Evolutionary conservation across 192 early-diverging fungal species (phyloP), one percentile per base, ranked within the genome.

Genomic region (Diversispora epigaea): DNA sequence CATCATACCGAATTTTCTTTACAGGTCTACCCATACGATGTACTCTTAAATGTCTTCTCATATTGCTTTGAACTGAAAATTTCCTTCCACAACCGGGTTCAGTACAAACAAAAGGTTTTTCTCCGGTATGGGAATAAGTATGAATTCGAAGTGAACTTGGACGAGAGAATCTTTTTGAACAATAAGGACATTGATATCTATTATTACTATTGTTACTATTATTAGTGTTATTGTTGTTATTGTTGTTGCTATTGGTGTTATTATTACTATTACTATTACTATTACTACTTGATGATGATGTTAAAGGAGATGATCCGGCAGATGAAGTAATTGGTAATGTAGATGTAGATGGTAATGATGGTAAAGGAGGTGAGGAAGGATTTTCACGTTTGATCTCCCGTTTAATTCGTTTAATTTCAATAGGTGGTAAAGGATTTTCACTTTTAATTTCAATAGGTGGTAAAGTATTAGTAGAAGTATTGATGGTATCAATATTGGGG

Each of bases 1-100:
- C 69, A 44, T 71, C 69, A 43, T 71, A 71, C 19, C 69, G 25
- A 57, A 19, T 57, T 17, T 71, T 71, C 14, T 71, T 71, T 22
- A 56, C 69, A 11, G 69, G 50, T 41, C 82, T 75, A n/a, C 82
- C 78, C 49, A 85, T 22, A 46, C 83, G 76, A 82, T 88, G 87
- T 8, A 85, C 84, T 43, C 86, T 76, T 57, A 86, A 46, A 80
- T 93, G 92, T n/a, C 92, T 84, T 8, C 91, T 86, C 86, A 91
- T 81, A 54, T 93, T 93, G 74, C 90, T 91, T 54, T 86, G 82
- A 10, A 93, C 91, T 40, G 89, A 89, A 73, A 93, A 93, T 45
- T 83, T 79, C 44, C 89, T 85, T 6, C 82, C 84, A 76, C 92
- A 93, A 4, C 89, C 86, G 39, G 83, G 83, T 62, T 84, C 84